Base-by-base conservation (phyloP, 2,329 filamentous ascomycete species). In the Drechslerella stenobrocha region DNA sequence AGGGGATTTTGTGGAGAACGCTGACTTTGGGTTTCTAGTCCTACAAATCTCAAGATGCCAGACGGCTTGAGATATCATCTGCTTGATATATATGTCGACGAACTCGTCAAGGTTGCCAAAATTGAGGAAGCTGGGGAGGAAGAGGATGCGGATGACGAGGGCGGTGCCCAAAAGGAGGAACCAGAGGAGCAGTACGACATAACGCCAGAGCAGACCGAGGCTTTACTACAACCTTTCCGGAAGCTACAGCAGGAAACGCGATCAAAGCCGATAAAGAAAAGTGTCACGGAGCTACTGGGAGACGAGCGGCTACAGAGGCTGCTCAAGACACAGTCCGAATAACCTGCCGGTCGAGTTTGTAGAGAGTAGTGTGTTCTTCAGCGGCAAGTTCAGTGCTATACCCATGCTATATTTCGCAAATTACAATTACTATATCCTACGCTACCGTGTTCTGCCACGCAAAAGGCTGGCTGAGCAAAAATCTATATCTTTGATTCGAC, bases 21-120 rank as follows among this genome's bases (percentile, higher is more conserved):
- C 28, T 30, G 5, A 30, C 28, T 5, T 30, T 30, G 28, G 11
- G 28, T 5, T 30, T 5, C 55, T 32, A 80, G 78, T 71, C 69
- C 76, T 9, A 76, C 73, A 58, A 78, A 82, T 72, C 73, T 74
- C 52, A 85, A 83, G 73, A 83, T 95, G 0, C 88, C 92, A 0
- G 88, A 93, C 72, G 93, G 93, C 0, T 75, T 98, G 75, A 80
- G 90, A 70, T 85, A 95, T 76, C 93, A 98, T 77, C 83, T 91
- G 11, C 77, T 95, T 70, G 93, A 98, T 78, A 82, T 97, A 55
- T 97, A 88, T 84, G 82, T 95, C 6, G 93, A 97, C 76, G 91
- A 96, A 80, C 77, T 91, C 73, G 88, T 91, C 76, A 86, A 85
- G 74, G 83, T 84, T 30, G 83, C 85, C 53, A 79, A 82, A 32